Evolutionary conservation across 306 rosid species (phyloP).

Genomic region (Fagus sylvatica): DNA sequence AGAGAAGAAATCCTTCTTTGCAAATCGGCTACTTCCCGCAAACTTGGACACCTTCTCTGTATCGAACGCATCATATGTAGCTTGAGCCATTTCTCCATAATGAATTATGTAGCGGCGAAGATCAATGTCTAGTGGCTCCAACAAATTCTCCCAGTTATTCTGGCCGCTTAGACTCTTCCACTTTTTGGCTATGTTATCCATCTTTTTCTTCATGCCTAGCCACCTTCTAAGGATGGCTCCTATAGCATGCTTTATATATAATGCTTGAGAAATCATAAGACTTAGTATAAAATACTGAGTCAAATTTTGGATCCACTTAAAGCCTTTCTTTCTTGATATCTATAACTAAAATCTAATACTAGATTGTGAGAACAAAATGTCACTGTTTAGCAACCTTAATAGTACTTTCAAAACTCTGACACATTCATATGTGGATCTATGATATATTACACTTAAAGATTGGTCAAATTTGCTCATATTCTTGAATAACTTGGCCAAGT

Average conservation of each 20-base stretch:
- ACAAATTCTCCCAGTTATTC: slow-evolving; percentile 47
- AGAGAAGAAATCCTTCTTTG: slow-evolving; percentile 48
- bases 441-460: not conserved
- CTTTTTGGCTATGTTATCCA: slow-evolving; percentile 40
- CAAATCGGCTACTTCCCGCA: slow-evolving; percentile 54
- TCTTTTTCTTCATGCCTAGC: slow-evolving; percentile 27
- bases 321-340: not conserved
- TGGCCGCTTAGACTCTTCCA: slow-evolving; percentile 55
- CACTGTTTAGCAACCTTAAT: too few relatives aligned
- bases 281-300: slow-evolving; percentile 14
- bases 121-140: slow-evolving; percentile 64
- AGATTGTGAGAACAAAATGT: not conserved
- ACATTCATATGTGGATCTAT: too few relatives aligned
- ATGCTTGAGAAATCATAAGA: not conserved
- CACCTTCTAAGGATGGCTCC: slow-evolving; percentile 15
- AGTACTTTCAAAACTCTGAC: too few relatives aligned
- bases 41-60: slow-evolving; percentile 47
- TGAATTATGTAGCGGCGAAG: slow-evolving; percentile 62
- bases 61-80: slow-evolving; percentile 71
- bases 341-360: not conserved
- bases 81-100: slow-evolving; percentile 67
- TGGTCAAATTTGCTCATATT: too few relatives aligned
- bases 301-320: not conserved
- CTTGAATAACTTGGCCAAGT: too few relatives aligned
- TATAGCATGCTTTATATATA: slow-evolving; percentile 28